Evolutionary conservation across 768 basidiomycete genomes (phyloP).

Genomic region (Rhizopogon vinicolor): DNA sequence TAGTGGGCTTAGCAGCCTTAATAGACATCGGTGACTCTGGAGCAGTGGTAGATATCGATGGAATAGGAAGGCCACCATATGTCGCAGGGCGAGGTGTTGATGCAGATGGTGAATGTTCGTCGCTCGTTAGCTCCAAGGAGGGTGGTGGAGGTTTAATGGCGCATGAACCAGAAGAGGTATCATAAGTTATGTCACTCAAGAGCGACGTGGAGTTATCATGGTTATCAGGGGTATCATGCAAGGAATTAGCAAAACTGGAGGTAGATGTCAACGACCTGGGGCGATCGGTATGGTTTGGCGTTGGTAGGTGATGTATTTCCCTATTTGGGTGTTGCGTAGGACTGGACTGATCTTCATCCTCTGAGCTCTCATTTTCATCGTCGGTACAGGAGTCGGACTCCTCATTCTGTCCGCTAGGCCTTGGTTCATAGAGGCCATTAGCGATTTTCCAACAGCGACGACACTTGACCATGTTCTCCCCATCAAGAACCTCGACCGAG

Average conservation of each 20-base stretch:
- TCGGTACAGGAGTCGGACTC: slow-evolving; percentile 29
- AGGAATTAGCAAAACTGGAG: slow-evolving; percentile 34
- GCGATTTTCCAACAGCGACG: slow-evolving; percentile 91
- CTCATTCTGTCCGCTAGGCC: slow-evolving; percentile 12
- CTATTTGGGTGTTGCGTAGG: background rate
- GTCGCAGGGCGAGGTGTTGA: slow-evolving; percentile 16
- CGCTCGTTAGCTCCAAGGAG: slow-evolving; percentile 23
- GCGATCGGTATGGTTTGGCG: background rate
- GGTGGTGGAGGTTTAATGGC: slow-evolving; percentile 20
- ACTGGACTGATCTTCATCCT: background rate
- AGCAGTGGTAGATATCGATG: slow-evolving; percentile 48
- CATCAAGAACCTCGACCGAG: slow-evolving; percentile 87
- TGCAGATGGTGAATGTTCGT: slow-evolving; percentile 14
- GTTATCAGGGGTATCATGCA: slow-evolving; percentile 25
- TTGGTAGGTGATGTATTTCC: background rate
- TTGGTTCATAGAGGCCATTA: slow-evolving; percentile 52
- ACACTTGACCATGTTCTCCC: slow-evolving; percentile 94
- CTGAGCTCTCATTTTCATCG: slow-evolving; percentile 18
- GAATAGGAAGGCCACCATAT: slow-evolving; percentile 44
- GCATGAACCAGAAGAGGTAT: slow-evolving; percentile 20
- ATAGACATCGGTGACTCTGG: slow-evolving; percentile 34
- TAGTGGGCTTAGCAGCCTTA: slow-evolving; percentile 13
- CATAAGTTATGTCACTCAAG: slow-evolving; percentile 2
- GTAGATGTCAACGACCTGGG: slow-evolving; percentile 9
- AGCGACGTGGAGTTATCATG: slow-evolving; percentile 20